phyloP scores from a whole-genome alignment of 495 filamentous ascomycete species.

The Aspergillus incahuasiensis region DNA sequence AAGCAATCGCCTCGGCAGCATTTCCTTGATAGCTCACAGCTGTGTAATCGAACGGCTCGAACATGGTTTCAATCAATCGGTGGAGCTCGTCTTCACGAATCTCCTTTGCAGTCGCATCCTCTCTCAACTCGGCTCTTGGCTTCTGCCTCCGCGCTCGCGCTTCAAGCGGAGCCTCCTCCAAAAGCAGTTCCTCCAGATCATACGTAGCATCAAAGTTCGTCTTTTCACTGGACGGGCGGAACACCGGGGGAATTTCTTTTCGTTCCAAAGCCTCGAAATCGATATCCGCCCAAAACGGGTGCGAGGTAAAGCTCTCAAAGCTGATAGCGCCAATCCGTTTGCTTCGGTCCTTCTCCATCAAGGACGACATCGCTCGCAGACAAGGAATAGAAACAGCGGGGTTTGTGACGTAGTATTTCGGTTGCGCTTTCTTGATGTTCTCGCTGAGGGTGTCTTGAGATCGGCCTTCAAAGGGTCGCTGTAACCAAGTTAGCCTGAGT shows the following conservation, averaged over 20 bases:
- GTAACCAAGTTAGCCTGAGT: constrained; percentile 22
- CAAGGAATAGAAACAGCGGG: constrained; percentile 84
- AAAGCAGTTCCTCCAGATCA: constrained; percentile 86
- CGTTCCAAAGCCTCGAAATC: constrained; percentile 82
- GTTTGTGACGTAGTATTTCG: constrained; percentile 82
- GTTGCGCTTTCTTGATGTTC: constrained; percentile 75
- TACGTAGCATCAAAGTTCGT: constrained; percentile 99
- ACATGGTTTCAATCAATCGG: constrained; percentile 88
- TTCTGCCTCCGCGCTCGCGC: constrained; percentile 89
- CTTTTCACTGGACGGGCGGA: constrained; percentile 90
- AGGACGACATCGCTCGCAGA: constrained; percentile 74
- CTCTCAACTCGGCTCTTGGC: constrained; percentile 81
- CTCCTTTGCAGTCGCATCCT: constrained; percentile 93
- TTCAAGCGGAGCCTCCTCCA: constrained; percentile 94
- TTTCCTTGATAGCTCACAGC: constrained; percentile 57
- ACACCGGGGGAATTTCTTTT: constrained; percentile 88
- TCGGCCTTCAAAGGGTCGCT: constrained; percentile 89
- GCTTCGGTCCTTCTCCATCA: constrained; percentile 74
- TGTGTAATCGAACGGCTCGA: constrained; percentile 95
- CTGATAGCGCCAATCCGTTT: constrained; percentile 74
- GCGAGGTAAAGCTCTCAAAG: constrained; percentile 76
- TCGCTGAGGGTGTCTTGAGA: constrained; percentile 74
- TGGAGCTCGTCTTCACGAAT: constrained; percentile 92
- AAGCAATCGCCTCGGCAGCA: constrained; percentile 40
- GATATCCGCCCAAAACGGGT: constrained; percentile 82